These are phyloP conservation scores for Hyphodiscus sp. DNA, from an alignment of 2,329 filamentous ascomycete species.

Conservation along the genomic window DNA sequence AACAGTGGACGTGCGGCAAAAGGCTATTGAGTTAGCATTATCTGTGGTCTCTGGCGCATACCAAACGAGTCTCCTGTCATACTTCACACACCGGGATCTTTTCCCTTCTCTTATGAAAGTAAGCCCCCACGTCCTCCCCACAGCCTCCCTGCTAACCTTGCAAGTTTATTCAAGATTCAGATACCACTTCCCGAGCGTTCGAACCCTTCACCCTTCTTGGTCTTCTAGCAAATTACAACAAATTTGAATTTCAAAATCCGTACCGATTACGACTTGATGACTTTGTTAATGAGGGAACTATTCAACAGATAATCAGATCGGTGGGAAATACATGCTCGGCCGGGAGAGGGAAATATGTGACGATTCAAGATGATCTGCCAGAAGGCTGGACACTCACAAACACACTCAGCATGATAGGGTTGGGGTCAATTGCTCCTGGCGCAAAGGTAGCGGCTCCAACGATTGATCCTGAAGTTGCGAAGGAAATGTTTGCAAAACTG, in stretches of 20 bases:
- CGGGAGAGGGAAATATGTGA: slow-evolving; percentile 70
- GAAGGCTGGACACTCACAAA: slow-evolving; percentile 81
- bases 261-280: slow-evolving; percentile 89
- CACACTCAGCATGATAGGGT: slow-evolving; percentile 77
- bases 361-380: slow-evolving; percentile 82
- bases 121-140: slow-evolving; percentile 15
- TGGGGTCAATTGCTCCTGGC: slow-evolving; percentile 68
- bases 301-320: slow-evolving; percentile 72
- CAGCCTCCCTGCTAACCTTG: slow-evolving; percentile 6
- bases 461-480: slow-evolving; percentile 72
- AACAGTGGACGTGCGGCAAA: slow-evolving; percentile 66
- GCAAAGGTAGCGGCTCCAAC: slow-evolving; percentile 55
- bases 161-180: slow-evolving; percentile 75
- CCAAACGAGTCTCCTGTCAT: slow-evolving; percentile 87
- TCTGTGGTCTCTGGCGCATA: slow-evolving; percentile 90
- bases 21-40: slow-evolving; percentile 74
- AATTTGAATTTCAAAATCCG: slow-evolving; percentile 96
- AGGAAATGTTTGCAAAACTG: slow-evolving; percentile 73
- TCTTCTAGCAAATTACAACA: slow-evolving; percentile 94
- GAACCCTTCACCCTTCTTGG: slow-evolving; percentile 79
- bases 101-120: slow-evolving; percentile 96
- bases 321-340: slow-evolving; percentile 66
- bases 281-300: slow-evolving; percentile 87
- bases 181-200: slow-evolving; percentile 55
- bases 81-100: slow-evolving; percentile 89